Conservation (phyloP, 352 stramenopile genomes). For the Phytopythium mirpurense region DNA sequence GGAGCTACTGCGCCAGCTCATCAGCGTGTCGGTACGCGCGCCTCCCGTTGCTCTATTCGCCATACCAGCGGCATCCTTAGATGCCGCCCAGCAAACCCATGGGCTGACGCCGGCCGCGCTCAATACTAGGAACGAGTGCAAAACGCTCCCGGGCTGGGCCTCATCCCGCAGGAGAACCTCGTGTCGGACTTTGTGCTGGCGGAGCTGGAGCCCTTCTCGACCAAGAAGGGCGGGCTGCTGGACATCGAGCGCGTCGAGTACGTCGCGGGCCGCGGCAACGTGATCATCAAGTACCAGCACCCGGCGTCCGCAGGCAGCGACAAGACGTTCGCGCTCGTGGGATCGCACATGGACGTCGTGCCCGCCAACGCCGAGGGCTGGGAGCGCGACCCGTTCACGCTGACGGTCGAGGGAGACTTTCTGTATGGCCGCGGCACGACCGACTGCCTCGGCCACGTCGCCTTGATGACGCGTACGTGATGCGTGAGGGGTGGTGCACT, state of each 20-base stretch:
- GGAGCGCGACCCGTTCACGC: conserved; percentile 83
- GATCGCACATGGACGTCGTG: conserved; percentile 90
- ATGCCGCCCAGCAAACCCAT: too few species aligned
- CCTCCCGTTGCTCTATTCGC: too few species aligned
- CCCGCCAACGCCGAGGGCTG: conserved; percentile 88
- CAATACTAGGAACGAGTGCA: conserved; percentile 45
- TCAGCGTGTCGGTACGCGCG: conserved; percentile 65
- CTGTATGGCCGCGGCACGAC: conserved; percentile 90
- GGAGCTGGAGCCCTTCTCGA: conserved; percentile 67
- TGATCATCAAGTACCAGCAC: conserved; percentile 88
- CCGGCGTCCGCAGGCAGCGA: too few species aligned
- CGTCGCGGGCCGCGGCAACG: conserved; percentile 73
- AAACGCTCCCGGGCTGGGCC: conserved; percentile 55
- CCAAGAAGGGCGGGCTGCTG: conserved; percentile 70
- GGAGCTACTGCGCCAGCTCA: conserved; percentile 80
- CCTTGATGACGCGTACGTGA: conserved; percentile 77
- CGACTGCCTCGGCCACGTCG: conserved; percentile 89
- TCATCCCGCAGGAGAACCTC: conserved; percentile 82
- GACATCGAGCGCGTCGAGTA: conserved; percentile 76
- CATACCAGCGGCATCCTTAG: conserved; percentile 21
- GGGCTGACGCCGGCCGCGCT: conserved; percentile 1
- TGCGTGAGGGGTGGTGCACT: too few species aligned
- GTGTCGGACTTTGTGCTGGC: conserved; percentile 84
- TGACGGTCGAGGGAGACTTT: conserved; percentile 86
- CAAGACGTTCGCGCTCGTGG: conserved; percentile 85